Evolutionary conservation across 805 yeast species (phyloP), one percentile per base, ranked within the genome.

Genomic region (Saccharomyces mikatae): DNA sequence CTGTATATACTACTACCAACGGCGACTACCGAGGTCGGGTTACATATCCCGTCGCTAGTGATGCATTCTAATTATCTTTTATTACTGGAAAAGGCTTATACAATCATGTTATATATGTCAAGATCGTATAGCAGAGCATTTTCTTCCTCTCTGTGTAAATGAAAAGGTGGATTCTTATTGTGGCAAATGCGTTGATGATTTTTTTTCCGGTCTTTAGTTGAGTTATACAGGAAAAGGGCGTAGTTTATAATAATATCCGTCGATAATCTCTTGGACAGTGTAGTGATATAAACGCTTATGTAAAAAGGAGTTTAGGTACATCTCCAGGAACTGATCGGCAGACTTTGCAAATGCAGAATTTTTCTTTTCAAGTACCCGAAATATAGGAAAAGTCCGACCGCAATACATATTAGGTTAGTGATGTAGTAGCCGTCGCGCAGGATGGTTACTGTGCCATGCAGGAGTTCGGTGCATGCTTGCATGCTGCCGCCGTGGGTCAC

Each of bases 321-420:
- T 53, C 95, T 80, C 97, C 97, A 91, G 11, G 89, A 80, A 52
- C 81, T 74, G 4, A 77, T 76, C 1, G 96, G 95, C 54, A 91
- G 71, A 46, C 79, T 72, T 71, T 94, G 97, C 56, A 92, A 72
- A 54, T 79, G 71, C 22, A 72, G 72, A 6, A 86, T 83, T 52
- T 87, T 85, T 50, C 72, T 74, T 57, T 79, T 80, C 41, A 90
- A 83, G 82, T 84, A 88, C 0, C 76, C 74, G 53, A 81, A 76
- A 68, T 86, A 88, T 24, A 90, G 71, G 1, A 76, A 9, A 3
- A 86, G 53, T 1, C 97, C 98, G 31, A 87, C 52, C 0, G 68
- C 52, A 3, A 91, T 80, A 70, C 97, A 92, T 11, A 89, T 55
- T 8, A 80, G 52, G 66, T 90, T 92, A 44, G 95, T 85, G 51